These are phyloP conservation scores for Chalara sp. DNA, from an alignment of 2,329 filamentous ascomycete species.

Conservation along the genomic window DNA sequence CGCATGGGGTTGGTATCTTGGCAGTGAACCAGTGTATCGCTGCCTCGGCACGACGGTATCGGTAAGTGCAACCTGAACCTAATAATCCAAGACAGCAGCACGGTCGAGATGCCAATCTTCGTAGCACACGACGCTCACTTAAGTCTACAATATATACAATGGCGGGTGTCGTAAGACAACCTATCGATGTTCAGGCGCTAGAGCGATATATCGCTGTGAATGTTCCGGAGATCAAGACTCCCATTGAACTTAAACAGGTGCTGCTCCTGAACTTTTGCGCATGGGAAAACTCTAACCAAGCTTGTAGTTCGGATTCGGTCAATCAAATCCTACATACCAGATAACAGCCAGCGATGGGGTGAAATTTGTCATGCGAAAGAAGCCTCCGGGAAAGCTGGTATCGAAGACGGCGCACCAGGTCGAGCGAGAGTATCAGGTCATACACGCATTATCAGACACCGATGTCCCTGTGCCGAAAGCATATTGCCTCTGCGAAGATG, in stretches of 20 bases:
- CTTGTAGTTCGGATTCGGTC: constrained; percentile 86
- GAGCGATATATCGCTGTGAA: constrained; percentile 70
- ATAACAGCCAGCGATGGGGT: constrained; percentile 64
- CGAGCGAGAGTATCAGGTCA: constrained; percentile 89
- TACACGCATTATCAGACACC: constrained; percentile 72
- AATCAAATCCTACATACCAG: constrained; percentile 96
- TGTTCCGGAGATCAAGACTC: constrained; percentile 78
- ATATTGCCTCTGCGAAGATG: constrained; percentile 81
- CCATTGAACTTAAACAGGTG: constrained; percentile 85
- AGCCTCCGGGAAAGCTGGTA: constrained; percentile 88
- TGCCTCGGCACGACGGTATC: neutral
- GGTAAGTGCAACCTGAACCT: neutral
- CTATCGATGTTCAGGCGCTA: constrained; percentile 75
- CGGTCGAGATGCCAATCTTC: too few relatives aligned
- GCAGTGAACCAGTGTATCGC: too few relatives aligned
- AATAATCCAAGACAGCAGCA: neutral
- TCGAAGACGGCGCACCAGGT: constrained; percentile 94
- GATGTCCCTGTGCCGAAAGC: constrained; percentile 81
- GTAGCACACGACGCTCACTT: too few relatives aligned
- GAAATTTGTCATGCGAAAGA: constrained; percentile 91
- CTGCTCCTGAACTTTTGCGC: constrained; percentile 1
- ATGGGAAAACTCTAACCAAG: neutral
- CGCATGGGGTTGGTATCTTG: too few relatives aligned
- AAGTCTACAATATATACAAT: constrained; percentile 35
- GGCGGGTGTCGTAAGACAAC: constrained; percentile 85